These are phyloP conservation scores for Pseudopyricularia javanii DNA, from an alignment of 2,329 filamentous ascomycete genomes.

Conservation along the genomic window DNA sequence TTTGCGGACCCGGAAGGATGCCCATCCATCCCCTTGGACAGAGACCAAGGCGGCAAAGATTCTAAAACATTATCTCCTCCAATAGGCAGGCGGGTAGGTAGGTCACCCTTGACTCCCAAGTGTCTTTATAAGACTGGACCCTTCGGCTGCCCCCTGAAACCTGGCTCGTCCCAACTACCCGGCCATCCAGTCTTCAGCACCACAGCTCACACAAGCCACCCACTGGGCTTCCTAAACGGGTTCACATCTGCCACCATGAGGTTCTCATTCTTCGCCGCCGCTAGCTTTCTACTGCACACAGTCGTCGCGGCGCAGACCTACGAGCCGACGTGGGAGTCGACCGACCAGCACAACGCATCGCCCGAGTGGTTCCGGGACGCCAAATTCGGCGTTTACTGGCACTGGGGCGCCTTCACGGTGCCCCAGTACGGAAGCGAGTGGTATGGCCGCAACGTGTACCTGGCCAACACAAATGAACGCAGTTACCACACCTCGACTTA, in stretches of 20 bases:
- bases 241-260: background rate
- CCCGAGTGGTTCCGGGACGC: conserved; percentile 41
- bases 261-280: background rate
- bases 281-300: background rate
- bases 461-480: background rate
- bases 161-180: too few relatives aligned
- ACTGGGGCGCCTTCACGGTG: conserved; percentile 44
- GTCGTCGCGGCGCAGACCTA: background rate
- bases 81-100: too few relatives aligned
- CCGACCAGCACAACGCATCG: conserved; percentile 24
- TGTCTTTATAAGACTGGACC: too few relatives aligned
- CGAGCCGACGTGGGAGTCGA: conserved; percentile 7
- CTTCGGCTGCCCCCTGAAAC: too few relatives aligned
- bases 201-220: background rate
- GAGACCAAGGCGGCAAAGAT: too few relatives aligned
- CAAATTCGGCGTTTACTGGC: conserved; percentile 49
- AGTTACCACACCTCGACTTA: background rate
- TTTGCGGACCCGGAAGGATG: background rate
- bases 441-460: conserved; percentile 32
- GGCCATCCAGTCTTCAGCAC: background rate
- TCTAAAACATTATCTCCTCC: too few relatives aligned
- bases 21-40: too few relatives aligned
- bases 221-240: background rate
- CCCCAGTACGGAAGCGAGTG: conserved; percentile 42
- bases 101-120: too few relatives aligned